phyloP scores from a whole-genome alignment of 768 basidiomycete genomes.

The Lactarius hatsudake region DNA sequence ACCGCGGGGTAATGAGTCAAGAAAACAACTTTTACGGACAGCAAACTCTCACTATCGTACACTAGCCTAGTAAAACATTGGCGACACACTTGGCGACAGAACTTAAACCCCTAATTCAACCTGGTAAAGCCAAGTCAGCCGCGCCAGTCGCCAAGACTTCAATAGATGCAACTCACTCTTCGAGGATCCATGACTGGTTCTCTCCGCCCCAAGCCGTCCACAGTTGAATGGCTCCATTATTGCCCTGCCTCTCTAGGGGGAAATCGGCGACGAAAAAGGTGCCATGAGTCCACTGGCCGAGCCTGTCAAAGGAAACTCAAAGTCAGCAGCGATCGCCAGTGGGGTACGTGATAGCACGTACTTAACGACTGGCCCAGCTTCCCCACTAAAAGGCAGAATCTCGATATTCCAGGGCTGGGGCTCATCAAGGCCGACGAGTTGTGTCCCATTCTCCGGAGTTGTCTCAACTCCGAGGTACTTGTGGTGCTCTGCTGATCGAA shows the following conservation, averaged over 20 bases:
- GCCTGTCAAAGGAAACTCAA: not conserved
- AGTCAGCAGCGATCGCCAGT: not conserved
- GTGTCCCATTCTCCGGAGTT: too few relatives aligned
- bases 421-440: too few relatives aligned
- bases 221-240: not conserved
- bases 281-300: not conserved
- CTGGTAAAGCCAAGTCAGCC: not conserved
- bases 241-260: not conserved
- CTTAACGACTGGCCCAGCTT: not conserved
- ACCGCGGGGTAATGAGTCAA: too few relatives aligned
- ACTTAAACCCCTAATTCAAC: not conserved
- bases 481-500: too few relatives aligned
- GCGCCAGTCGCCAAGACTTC: not conserved
- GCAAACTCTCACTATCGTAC: not conserved
- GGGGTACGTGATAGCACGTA: not conserved
- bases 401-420: not conserved
- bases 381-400: not conserved
- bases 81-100: not conserved
- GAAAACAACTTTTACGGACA: too few relatives aligned
- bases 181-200: not conserved
- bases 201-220: not conserved
- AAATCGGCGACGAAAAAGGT: not conserved
- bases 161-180: not conserved
- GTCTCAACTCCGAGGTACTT: too few relatives aligned
- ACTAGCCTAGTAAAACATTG: not conserved